Base-by-base conservation (phyloP, 306 rosid species). In the Lagenaria siceraria region DNA sequence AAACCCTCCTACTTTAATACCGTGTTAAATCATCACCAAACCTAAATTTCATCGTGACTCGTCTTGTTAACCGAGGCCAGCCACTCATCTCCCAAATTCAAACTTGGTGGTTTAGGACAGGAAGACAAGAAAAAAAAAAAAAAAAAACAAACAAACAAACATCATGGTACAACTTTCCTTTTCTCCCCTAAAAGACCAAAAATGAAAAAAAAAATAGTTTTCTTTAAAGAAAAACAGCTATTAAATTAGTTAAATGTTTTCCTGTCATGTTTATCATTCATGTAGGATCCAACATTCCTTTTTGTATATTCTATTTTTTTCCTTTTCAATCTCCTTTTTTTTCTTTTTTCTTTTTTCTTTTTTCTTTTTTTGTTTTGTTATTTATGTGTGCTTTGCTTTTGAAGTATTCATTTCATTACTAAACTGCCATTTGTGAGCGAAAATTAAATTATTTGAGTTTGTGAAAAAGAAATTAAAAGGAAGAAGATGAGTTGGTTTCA, bases 401-500 rank as follows among this genome's bases (percentile, higher is more conserved):
- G 17, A 9, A 48, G 40, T 1, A 3, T 80, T 43, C 53, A 17
- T 38, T 76, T 55, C 58, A 76, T 36, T 5, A 31, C 46, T 71
- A 3, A 15, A 25, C 36, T 24, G 35, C 40, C 59, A 24, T 54
- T 36, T 36, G 54, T 17, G 21, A 51, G 8, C 17, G 10, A 46
- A 3, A 46, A 2, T 11, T 46, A 46, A 0, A 46, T 46, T 11
- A 5, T 14, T 51, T 17, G 55, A 76, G 55, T 46, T 38, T 21
- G 17, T 7, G 38, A 42, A 42, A 4, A 10, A 18, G 19, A 11
- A 8, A 10, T n/a, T 14, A 25, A 52, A 62, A 61, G 14, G 3
- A 43, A 11, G 81, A 91, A 77, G 81, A 95, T 95, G 97, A 87
- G 80, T 42, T 95, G 95, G 87, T 90, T 92, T 77, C 43, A 85